Percentiles rank a stretch among this genome's conserved stretches.
Evolutionary conservation across 2,329 filamentous ascomycete species (phyloP).

Genomic region (Verticillium tricorpus): DNA sequence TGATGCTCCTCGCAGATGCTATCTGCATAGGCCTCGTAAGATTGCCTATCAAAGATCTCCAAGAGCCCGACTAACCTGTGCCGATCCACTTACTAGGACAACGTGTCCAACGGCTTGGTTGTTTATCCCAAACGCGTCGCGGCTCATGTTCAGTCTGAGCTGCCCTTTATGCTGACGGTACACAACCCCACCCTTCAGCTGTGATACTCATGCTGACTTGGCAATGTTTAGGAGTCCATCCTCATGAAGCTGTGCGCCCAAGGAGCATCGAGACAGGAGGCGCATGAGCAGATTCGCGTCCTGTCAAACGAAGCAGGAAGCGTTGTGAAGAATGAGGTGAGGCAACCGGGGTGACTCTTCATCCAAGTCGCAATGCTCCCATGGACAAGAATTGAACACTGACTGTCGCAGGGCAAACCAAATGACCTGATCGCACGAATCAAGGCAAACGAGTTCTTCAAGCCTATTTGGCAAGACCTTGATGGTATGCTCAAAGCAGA

Average conservation of each 20-base stretch:
- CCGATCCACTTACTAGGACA: slow-evolving; percentile 57
- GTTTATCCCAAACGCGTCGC: slow-evolving; percentile 74
- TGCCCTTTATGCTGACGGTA: slow-evolving; percentile 73
- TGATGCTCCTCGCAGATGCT: slow-evolving; percentile 62
- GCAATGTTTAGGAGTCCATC: slow-evolving; percentile 31
- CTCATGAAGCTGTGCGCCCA: slow-evolving; percentile 74
- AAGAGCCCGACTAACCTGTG: too few relatives aligned
- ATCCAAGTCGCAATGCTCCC: too few relatives aligned
- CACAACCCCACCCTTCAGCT: slow-evolving; percentile 20
- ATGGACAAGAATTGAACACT: too few relatives aligned
- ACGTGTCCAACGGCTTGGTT: slow-evolving; percentile 64
- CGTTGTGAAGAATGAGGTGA: slow-evolving; percentile 40
- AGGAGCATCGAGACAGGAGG: slow-evolving; percentile 71
- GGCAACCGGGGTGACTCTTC: slow-evolving; percentile 21
- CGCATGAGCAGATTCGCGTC: slow-evolving; percentile 83
- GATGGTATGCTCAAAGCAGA: slow-evolving; percentile 63
- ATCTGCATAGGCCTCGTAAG: slow-evolving; percentile 27
- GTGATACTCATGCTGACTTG: too few relatives aligned
- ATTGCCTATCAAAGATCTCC: too few relatives aligned
- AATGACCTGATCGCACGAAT: slow-evolving; percentile 60
- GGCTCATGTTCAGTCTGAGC: slow-evolving; percentile 64
- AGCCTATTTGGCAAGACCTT: slow-evolving; percentile 63
- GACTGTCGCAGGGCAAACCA: too few relatives aligned
- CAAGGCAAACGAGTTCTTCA: slow-evolving; percentile 68
- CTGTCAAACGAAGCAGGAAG: slow-evolving; percentile 70